Evolutionary conservation across 1,139 yeast species (phyloP).

Genomic region (Protomyces pachydermus): DNA sequence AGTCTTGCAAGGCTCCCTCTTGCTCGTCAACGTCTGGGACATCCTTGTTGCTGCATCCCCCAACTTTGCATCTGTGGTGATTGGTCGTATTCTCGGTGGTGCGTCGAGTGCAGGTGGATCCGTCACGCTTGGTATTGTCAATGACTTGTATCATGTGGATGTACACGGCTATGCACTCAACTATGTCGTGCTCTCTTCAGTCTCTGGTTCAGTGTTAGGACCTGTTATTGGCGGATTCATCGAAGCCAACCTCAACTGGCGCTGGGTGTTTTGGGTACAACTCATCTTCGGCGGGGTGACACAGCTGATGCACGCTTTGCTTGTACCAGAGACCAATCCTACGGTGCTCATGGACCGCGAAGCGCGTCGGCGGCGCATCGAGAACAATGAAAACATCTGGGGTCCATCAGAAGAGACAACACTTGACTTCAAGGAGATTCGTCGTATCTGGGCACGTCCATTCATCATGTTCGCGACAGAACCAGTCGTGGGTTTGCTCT

Average conservation of each 20-base stretch:
- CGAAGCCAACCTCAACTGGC: constrained; percentile 38
- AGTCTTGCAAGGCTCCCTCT: constrained; percentile 41
- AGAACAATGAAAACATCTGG: constrained; percentile 38
- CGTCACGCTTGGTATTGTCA: constrained; percentile 44
- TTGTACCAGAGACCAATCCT: constrained; percentile 42
- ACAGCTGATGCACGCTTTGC: constrained; percentile 39
- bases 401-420: constrained; percentile 39
- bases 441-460: constrained; percentile 42
- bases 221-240: constrained; percentile 44
- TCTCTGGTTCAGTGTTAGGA: constrained; percentile 43
- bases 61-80: constrained; percentile 39
- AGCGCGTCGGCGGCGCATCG: constrained; percentile 41
- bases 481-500: constrained; percentile 43
- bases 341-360: constrained; percentile 40
- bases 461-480: constrained; percentile 43
- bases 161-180: constrained; percentile 44
- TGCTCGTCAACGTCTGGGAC: constrained; percentile 43
- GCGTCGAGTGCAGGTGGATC: constrained; percentile 43
- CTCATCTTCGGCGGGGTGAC: constrained; percentile 42
- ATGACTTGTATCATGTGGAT: constrained; percentile 44
- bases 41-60: constrained; percentile 42
- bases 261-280: constrained; percentile 45
- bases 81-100: constrained; percentile 39
- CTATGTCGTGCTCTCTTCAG: constrained; percentile 43
- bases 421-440: constrained; percentile 29